phyloP scores from a whole-genome alignment of 164 flowering plant species.

The Stephania japonica region DNA sequence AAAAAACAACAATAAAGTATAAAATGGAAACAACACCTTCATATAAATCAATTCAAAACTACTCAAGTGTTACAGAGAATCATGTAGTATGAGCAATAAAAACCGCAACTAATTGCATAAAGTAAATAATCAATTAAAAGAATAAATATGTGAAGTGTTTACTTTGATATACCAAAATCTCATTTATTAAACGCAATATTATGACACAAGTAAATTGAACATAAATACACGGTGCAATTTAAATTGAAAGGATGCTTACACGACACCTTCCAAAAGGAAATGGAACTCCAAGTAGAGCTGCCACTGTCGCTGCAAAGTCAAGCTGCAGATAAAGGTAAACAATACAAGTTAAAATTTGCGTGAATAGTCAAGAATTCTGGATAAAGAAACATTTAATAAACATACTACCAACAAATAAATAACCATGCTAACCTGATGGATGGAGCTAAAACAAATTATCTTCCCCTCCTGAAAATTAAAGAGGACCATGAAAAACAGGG shows the following conservation, averaged over 20 bases:
- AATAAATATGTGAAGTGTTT: too few relatives aligned
- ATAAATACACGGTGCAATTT: neutral
- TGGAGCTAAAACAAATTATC: conserved; percentile 47
- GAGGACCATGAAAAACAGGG: neutral
- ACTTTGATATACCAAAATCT: neutral
- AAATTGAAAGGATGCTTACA: conserved; percentile 37
- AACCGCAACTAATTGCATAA: too few relatives aligned
- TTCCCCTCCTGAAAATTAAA: conserved; percentile 47
- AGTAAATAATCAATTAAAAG: too few relatives aligned
- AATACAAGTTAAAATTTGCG: neutral
- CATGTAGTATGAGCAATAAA: too few relatives aligned
- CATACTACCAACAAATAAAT: neutral
- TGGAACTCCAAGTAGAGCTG: conserved; percentile 86
- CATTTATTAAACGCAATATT: neutral
- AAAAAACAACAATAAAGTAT: too few relatives aligned
- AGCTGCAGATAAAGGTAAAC: conserved; percentile 50
- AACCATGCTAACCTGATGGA: conserved; percentile 65
- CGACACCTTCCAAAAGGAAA: conserved; percentile 99
- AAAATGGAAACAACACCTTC: too few relatives aligned
- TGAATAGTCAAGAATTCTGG: neutral
- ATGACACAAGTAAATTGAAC: neutral
- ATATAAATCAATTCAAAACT: too few relatives aligned
- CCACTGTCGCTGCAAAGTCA: conserved; percentile 89
- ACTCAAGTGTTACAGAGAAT: too few relatives aligned
- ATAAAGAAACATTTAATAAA: neutral